Percentiles rank a stretch among this genome's conserved stretches.
phyloP scores from a whole-genome alignment of 164 flowering plant genomes.

The Euptelea pleiosperma region DNA sequence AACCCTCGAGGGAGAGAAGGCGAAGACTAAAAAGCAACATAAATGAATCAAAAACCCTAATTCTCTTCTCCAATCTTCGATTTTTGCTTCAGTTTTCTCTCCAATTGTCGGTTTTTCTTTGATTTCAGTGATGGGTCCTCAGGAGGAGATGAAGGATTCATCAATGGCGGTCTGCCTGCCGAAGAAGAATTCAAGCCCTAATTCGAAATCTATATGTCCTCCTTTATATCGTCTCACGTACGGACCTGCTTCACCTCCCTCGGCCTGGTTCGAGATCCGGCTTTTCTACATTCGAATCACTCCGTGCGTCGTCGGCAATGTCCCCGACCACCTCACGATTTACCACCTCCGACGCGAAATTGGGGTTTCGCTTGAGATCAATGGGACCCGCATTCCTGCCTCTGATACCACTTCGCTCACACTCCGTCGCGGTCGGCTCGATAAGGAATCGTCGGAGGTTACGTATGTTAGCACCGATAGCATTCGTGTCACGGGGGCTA shows the following conservation, averaged over 20 bases:
- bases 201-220: no score
- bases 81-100: neutral
- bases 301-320: constrained; percentile 48
- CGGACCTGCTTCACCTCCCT: constrained; percentile 35
- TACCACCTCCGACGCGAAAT: constrained; percentile 55
- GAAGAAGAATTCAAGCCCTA: constrained; percentile 7
- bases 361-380: constrained; percentile 65
- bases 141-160: no score
- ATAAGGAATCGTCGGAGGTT: constrained; percentile 69
- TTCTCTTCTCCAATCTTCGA: neutral
- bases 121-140: neutral
- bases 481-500: constrained; percentile 57
- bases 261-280: constrained; percentile 39
- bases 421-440: constrained; percentile 75
- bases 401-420: constrained; percentile 44
- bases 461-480: constrained; percentile 83
- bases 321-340: constrained; percentile 63
- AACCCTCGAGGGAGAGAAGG: neutral
- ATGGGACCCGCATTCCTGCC: constrained; percentile 56
- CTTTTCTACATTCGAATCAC: constrained; percentile 72
- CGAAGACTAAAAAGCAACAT: neutral
- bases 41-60: constrained; percentile 1
- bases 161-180: no score
- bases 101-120: neutral
- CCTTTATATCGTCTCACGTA: constrained; percentile 17